Percentiles rank a stretch among this genome's conserved stretches.
Conservation (phyloP, 2,329 filamentous ascomycete species). For the Aspergillus amoenus region DNA sequence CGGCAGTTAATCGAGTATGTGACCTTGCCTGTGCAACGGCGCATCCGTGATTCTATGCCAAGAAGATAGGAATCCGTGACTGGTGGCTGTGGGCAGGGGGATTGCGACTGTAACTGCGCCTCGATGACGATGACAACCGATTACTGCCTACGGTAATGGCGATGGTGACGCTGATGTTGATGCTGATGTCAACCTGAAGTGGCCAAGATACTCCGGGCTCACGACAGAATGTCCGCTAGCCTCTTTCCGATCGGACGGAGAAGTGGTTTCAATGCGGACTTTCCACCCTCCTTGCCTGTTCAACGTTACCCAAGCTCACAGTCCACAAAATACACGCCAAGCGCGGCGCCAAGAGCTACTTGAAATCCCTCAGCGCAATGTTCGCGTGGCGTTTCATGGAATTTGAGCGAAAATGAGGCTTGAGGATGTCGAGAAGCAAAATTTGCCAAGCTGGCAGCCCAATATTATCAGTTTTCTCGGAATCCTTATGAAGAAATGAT, state of each 20-base stretch:
- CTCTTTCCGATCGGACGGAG: background rate
- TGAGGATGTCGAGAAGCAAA: background rate
- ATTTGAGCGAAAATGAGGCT: background rate
- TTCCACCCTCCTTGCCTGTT: constrained; percentile 5
- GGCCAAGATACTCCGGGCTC: background rate
- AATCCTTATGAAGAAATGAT: constrained; percentile 5
- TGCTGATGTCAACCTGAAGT: background rate
- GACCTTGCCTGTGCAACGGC: constrained; percentile 14
- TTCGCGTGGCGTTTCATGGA: constrained; percentile 3
- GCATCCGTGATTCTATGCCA: constrained; percentile 12
- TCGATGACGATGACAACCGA: background rate
- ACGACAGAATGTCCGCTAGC: background rate
- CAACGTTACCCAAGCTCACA: constrained; percentile 9
- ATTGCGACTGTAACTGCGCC: background rate
- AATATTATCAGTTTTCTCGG: constrained; percentile 2
- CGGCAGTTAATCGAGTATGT: background rate
- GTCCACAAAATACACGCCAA: constrained; percentile 10
- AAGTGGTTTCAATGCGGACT: background rate
- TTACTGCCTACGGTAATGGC: background rate
- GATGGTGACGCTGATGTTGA: background rate
- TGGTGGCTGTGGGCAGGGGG: background rate
- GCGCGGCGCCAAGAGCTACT: constrained; percentile 10
- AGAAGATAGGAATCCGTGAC: constrained; percentile 1
- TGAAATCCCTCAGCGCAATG: constrained; percentile 6
- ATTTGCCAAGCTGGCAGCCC: background rate